phyloP scores from a whole-genome alignment of 1,139 yeast genomes.

The Kurtzmaniella quercitrusa region DNA sequence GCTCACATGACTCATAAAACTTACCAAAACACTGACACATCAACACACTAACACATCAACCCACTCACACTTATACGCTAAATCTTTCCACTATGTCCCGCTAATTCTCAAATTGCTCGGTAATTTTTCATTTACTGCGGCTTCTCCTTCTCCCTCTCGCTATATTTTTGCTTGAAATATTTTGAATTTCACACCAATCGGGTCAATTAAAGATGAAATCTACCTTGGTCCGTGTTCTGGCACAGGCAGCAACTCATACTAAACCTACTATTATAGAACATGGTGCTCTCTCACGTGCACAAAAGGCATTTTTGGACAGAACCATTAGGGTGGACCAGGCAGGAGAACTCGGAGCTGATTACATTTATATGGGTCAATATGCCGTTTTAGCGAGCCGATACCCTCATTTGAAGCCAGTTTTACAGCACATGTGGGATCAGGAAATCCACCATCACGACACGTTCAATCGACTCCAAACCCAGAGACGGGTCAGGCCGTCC shows the following conservation, averaged over 20 bases:
- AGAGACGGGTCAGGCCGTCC: conserved; percentile 86
- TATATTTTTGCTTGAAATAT: not conserved
- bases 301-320: conserved; percentile 67
- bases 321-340: conserved; percentile 94
- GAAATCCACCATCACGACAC: conserved; percentile 87
- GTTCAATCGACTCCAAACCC: conserved; percentile 71
- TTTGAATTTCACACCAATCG: not conserved
- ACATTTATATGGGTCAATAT: conserved; percentile 89
- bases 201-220: not conserved
- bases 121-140: no score
- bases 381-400: conserved; percentile 64
- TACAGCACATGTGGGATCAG: conserved; percentile 98
- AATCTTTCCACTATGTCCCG: no score
- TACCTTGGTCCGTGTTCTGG: not conserved
- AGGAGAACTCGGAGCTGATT: conserved; percentile 97
- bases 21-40: no score
- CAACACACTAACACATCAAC: no score
- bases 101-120: no score
- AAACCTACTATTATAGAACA: conserved; percentile 23
- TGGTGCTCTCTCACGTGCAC: conserved; percentile 52
- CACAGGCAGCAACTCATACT: not conserved
- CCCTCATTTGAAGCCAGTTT: conserved; percentile 67
- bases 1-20: no score
- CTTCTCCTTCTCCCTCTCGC: no score
- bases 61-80: no score